These are phyloP conservation scores for Tetracentron sinense DNA, from an alignment of 164 flowering plant genomes.

Conservation along the genomic window DNA sequence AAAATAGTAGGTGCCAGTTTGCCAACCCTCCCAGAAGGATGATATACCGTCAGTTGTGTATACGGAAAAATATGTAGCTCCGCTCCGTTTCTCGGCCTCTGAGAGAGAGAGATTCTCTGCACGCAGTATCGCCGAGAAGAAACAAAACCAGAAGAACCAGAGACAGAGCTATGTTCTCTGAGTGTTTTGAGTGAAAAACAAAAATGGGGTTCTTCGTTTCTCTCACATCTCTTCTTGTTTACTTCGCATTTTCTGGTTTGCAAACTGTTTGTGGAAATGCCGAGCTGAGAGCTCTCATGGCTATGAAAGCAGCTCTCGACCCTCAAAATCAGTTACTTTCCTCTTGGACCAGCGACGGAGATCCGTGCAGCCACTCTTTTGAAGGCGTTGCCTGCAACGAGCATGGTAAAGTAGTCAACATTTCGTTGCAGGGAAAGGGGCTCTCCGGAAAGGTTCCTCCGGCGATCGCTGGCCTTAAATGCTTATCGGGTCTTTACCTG, in stretches of 20 bases:
- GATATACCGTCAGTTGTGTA: too few species aligned
- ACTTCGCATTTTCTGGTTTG: conserved; percentile 13
- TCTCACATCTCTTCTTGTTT: conserved; percentile 20
- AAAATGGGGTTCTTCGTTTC: conserved; percentile 18
- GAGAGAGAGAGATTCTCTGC: too few species aligned
- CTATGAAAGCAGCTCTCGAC: conserved; percentile 40
- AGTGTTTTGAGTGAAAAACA: background rate
- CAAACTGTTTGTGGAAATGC: conserved; percentile 21
- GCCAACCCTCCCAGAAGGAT: too few species aligned
- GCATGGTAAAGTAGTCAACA: conserved; percentile 41
- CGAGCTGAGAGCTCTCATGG: conserved; percentile 41
- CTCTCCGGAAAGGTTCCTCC: conserved; percentile 45
- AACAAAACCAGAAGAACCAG: background rate
- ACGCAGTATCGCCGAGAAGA: too few species aligned
- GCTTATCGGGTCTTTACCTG: conserved; percentile 49
- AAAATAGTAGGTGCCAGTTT: too few species aligned
- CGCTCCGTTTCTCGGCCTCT: too few species aligned
- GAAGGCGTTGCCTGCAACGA: conserved; percentile 51
- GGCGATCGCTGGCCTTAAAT: conserved; percentile 35
- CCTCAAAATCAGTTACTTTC: conserved; percentile 31
- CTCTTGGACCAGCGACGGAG: conserved; percentile 38
- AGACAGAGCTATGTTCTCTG: background rate
- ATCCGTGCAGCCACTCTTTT: conserved; percentile 37
- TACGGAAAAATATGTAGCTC: too few species aligned
- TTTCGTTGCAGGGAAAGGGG: conserved; percentile 51